phyloP scores from a whole-genome alignment of 2,329 filamentous ascomycete species.

The Cladosporium sphaerospermum region DNA sequence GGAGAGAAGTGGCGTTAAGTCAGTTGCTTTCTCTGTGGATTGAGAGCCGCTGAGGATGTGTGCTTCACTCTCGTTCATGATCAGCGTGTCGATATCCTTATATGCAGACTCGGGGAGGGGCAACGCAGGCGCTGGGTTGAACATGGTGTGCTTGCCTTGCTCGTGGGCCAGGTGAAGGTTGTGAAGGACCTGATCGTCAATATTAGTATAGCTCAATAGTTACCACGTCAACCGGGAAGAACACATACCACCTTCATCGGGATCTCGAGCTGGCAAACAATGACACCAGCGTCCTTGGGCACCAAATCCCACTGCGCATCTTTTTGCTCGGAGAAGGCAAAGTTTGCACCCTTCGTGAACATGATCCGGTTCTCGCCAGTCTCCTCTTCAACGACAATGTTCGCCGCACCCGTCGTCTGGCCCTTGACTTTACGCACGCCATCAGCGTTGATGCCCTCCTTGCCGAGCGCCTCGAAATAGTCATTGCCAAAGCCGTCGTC shows the following conservation, averaged over 20 bases:
- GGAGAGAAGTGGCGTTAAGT: conserved; percentile 31
- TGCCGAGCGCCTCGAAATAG: conserved; percentile 37
- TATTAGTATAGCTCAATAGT: background rate
- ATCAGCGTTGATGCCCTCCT: conserved; percentile 39
- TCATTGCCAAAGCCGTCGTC: conserved; percentile 37
- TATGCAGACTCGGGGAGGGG: conserved; percentile 62
- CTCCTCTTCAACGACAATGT: conserved; percentile 44
- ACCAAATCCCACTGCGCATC: conserved; percentile 32
- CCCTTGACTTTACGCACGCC: conserved; percentile 36
- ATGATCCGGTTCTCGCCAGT: conserved; percentile 46
- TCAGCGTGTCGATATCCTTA: conserved; percentile 63
- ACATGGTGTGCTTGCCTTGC: conserved; percentile 50
- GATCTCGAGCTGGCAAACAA: conserved; percentile 44
- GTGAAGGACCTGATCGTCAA: conserved; percentile 23
- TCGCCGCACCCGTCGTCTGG: conserved; percentile 43
- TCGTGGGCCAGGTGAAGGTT: conserved; percentile 26
- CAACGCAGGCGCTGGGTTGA: conserved; percentile 76
- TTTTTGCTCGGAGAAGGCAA: conserved; percentile 28
- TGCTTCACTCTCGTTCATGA: conserved; percentile 89
- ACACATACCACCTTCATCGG: conserved; percentile 35
- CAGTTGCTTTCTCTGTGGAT: conserved; percentile 29
- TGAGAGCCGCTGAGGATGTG: conserved; percentile 51
- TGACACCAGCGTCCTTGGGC: conserved; percentile 35
- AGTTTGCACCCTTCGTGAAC: conserved; percentile 44
- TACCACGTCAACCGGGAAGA: background rate